Conservation (phyloP, 2,329 filamentous ascomycete genomes). For the Penicillium griseofulvum region DNA sequence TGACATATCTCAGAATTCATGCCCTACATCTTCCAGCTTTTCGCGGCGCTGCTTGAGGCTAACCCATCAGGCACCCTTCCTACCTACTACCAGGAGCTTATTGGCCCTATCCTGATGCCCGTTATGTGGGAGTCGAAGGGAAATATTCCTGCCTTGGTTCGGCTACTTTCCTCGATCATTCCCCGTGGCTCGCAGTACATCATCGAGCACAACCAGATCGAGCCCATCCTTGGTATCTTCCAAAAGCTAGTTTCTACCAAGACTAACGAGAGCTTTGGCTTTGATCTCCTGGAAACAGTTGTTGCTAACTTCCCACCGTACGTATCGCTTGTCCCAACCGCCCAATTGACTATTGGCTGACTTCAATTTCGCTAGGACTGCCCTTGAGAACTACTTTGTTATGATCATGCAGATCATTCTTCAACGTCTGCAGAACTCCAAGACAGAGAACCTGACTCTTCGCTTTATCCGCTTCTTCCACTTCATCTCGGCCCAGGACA, state of each 20-base stretch:
- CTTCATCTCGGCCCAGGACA: conserved; percentile 74
- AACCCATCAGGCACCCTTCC: conserved; percentile 77
- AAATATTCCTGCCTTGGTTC: conserved; percentile 86
- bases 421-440: conserved; percentile 67
- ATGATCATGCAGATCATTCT: conserved; percentile 80
- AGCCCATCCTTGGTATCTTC: conserved; percentile 91
- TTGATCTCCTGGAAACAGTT: conserved; percentile 84
- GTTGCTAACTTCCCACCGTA: conserved; percentile 70
- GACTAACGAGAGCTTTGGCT: conserved; percentile 79
- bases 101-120: conserved; percentile 76
- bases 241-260: conserved; percentile 81
- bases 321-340: conserved; percentile 34
- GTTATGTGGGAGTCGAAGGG: conserved; percentile 86
- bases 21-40: conserved; percentile 93
- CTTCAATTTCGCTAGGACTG: conserved; percentile 44
- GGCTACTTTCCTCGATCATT: conserved; percentile 80
- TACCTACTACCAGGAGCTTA: conserved; percentile 73
- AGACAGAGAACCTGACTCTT: conserved; percentile 77
- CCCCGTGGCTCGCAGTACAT: conserved; percentile 72
- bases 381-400: conserved; percentile 72
- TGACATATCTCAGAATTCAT: conserved; percentile 68
- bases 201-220: conserved; percentile 73
- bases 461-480: conserved; percentile 95
- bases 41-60: conserved; percentile 83
- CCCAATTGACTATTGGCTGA: neutral